These are phyloP conservation scores for Turnera subulata DNA, from an alignment of 345 rosid species.

Conservation along the genomic window DNA sequence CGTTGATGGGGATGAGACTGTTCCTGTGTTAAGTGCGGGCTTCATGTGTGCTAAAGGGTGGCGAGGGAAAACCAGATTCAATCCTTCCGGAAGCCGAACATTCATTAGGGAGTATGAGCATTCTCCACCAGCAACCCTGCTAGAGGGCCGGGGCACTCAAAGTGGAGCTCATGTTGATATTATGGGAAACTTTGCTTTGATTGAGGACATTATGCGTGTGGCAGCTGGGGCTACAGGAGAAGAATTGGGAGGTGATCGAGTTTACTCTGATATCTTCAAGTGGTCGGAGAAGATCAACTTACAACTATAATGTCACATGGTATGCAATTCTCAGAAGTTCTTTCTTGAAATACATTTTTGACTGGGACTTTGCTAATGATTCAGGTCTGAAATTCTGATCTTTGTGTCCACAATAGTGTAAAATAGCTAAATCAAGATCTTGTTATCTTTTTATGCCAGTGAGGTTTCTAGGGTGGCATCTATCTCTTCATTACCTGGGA, in stretches of 20 bases:
- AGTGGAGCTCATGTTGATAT: conserved; percentile 93
- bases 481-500: too few species aligned
- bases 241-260: conserved; percentile 78
- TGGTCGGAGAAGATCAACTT: conserved; percentile 78
- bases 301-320: conserved; percentile 47
- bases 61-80: conserved; percentile 90
- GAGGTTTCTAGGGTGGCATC: too few species aligned
- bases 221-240: conserved; percentile 84
- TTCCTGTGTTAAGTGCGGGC: conserved; percentile 82
- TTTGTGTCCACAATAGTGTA: too few species aligned
- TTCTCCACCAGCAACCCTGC: conserved; percentile 78
- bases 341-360: too few species aligned
- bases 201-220: conserved; percentile 76
- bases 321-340: too few species aligned
- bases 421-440: too few species aligned
- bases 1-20: conserved; percentile 89
- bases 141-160: conserved; percentile 87
- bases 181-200: conserved; percentile 93
- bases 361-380: too few species aligned
- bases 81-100: conserved; percentile 76
- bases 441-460: too few species aligned
- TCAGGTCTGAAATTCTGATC: too few species aligned
- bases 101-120: conserved; percentile 75
- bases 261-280: conserved; percentile 67
- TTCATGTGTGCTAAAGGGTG: conserved; percentile 94